A percentile compares a stretch with the other conserved stretches of the same genome.
Conservation (phyloP, 805 yeast genomes). For the Spathaspora girioi region DNA sequence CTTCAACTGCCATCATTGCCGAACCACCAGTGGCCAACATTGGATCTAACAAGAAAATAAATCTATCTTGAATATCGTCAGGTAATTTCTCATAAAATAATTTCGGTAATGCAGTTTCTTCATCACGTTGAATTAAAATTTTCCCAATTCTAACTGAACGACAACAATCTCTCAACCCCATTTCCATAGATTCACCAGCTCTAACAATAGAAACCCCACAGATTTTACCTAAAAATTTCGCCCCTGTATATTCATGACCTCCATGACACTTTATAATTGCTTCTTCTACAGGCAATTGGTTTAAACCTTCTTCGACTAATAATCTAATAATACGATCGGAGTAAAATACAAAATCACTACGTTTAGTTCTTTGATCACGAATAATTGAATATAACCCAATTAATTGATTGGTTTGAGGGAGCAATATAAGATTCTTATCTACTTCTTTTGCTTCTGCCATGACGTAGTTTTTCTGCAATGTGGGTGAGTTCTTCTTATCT, state of each 20-base stretch:
- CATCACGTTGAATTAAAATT: slow-evolving; percentile 95
- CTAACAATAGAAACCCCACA: slow-evolving; percentile 98
- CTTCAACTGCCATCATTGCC: slow-evolving; percentile 96
- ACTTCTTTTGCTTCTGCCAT: slow-evolving; percentile 15
- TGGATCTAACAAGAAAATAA: slow-evolving; percentile 90
- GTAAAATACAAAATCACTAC: slow-evolving; percentile 93
- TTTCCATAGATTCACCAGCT: slow-evolving; percentile 99
- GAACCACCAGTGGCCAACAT: slow-evolving; percentile 99
- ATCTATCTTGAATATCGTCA: slow-evolving; percentile 82
- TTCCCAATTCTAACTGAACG: slow-evolving; percentile 95
- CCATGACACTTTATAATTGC: slow-evolving; percentile 72
- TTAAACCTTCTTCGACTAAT: slow-evolving; percentile 92
- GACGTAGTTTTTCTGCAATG: background rate
- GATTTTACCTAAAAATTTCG: slow-evolving; percentile 81
- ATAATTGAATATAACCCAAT: slow-evolving; percentile 85
- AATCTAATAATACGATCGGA: slow-evolving; percentile 92
- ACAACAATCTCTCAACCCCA: slow-evolving; percentile 95
- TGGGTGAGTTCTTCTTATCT: background rate
- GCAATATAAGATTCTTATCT: slow-evolving; percentile 55
- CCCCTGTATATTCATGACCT: slow-evolving; percentile 68
- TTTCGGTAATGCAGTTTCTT: slow-evolving; percentile 92
- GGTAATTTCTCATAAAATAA: slow-evolving; percentile 93
- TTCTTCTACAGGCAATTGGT: slow-evolving; percentile 85
- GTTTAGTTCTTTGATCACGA: slow-evolving; percentile 72
- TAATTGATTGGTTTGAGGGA: slow-evolving; percentile 89